Conservation (phyloP, 257 asterid species). For the Salvia rosmarinus region DNA sequence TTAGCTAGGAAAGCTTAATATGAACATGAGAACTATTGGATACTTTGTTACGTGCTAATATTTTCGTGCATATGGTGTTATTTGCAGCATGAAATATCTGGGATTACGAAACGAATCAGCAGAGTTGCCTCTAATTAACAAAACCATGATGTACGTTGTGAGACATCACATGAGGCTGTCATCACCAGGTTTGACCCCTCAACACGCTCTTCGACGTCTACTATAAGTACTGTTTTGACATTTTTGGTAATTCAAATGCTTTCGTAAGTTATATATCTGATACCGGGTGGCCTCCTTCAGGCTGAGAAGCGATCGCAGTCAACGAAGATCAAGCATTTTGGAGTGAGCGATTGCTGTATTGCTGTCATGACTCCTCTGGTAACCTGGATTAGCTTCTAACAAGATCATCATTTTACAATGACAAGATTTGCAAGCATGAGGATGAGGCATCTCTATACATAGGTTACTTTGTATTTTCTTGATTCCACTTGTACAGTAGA, state of each 20-base stretch:
- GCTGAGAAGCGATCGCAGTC: conserved; percentile 41
- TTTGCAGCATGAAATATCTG: conserved; percentile 69
- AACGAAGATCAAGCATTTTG: conserved; percentile 37
- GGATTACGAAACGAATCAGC: conserved; percentile 61
- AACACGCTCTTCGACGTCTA: conserved; percentile 20
- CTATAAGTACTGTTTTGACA: neutral
- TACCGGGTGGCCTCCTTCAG: conserved; percentile 39
- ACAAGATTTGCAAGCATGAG: conserved; percentile 17
- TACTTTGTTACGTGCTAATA: neutral
- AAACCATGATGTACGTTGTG: conserved; percentile 76
- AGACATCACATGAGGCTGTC: conserved; percentile 54
- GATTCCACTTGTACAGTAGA: conserved; percentile 26
- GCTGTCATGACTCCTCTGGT: neutral
- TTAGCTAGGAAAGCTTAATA: neutral
- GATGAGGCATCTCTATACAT: conserved; percentile 40
- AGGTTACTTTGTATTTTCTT: conserved; percentile 9
- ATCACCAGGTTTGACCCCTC: conserved; percentile 44
- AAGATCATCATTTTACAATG: conserved; percentile 18
- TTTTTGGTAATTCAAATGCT: too few relatives aligned
- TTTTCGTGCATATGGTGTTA: neutral
- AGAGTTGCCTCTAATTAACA: conserved; percentile 83
- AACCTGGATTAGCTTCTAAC: too few relatives aligned
- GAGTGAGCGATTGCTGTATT: conserved; percentile 21
- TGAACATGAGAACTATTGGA: neutral
- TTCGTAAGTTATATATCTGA: conserved; percentile 31